Percentiles rank a stretch among this genome's conserved stretches.
phyloP scores from a whole-genome alignment of 192 early-diverging fungal species.

The Coemansia sp. region DNA sequence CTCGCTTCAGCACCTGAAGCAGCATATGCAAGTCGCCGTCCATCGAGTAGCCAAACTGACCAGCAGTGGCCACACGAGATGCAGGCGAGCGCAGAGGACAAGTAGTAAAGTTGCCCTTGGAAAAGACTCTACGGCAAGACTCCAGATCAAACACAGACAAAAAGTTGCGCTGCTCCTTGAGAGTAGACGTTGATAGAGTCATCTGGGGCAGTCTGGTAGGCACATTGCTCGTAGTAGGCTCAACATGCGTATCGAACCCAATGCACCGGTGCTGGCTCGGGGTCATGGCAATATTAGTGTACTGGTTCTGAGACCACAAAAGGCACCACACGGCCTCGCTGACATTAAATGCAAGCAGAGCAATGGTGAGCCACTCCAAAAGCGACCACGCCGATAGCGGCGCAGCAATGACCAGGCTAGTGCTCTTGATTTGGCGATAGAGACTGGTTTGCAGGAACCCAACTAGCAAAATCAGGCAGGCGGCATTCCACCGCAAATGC shows the following conservation, averaged over 20 bases:
- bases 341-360: slow-evolving; percentile 38
- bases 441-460: slow-evolving; percentile 36
- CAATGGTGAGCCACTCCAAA: slow-evolving; percentile 26
- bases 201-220: slow-evolving; percentile 31
- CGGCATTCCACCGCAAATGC: slow-evolving; percentile 49
- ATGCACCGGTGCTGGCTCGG: slow-evolving; percentile 35
- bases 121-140: slow-evolving; percentile 22
- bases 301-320: slow-evolving; percentile 37
- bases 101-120: slow-evolving; percentile 14
- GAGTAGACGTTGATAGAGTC: slow-evolving; percentile 24
- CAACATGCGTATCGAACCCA: slow-evolving; percentile 27
- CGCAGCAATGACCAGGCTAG: slow-evolving; percentile 9
- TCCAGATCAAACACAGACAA: slow-evolving; percentile 26
- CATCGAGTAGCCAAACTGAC: slow-evolving; percentile 14
- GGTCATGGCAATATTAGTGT: slow-evolving; percentile 35
- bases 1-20: slow-evolving; percentile 30
- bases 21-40: slow-evolving; percentile 27
- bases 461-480: slow-evolving; percentile 21
- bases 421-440: slow-evolving; percentile 25
- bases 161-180: slow-evolving; percentile 2
- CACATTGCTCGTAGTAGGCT: slow-evolving; percentile 4
- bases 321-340: slow-evolving; percentile 47
- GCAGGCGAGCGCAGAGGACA: slow-evolving; percentile 33
- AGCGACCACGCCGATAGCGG: slow-evolving; percentile 18
- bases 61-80: slow-evolving; percentile 3